phyloP scores from a whole-genome alignment of 2,329 filamentous ascomycete species.

The Scleromitrula shiraiana region DNA sequence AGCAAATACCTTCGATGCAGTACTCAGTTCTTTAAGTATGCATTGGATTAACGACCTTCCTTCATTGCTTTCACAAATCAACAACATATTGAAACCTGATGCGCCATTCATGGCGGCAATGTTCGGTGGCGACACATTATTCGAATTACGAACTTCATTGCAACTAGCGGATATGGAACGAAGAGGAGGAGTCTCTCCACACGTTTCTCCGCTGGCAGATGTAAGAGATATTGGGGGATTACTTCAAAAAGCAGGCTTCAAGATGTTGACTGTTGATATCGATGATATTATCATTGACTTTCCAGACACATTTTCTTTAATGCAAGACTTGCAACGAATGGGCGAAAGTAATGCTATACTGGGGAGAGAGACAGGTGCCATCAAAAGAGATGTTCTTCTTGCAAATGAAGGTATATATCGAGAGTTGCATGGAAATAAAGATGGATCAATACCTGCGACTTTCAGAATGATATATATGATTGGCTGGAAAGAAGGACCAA shows the following conservation, averaged over 20 bases:
- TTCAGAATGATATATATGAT: slow-evolving; percentile 98
- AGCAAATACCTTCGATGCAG: slow-evolving; percentile 74
- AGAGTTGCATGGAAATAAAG: slow-evolving; percentile 75
- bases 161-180: slow-evolving; percentile 89
- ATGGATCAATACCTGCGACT: slow-evolving; percentile 74
- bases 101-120: slow-evolving; percentile 90
- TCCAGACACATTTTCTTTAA: slow-evolving; percentile 79
- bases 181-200: slow-evolving; percentile 82
- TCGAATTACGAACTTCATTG: slow-evolving; percentile 84
- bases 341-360: slow-evolving; percentile 87
- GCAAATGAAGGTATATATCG: slow-evolving; percentile 85
- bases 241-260: slow-evolving; percentile 81
- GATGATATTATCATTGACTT: slow-evolving; percentile 97
- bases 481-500: slow-evolving; percentile 82
- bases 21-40: slow-evolving; percentile 79
- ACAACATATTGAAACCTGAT: slow-evolving; percentile 81
- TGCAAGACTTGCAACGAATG: slow-evolving; percentile 94
- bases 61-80: slow-evolving; percentile 74
- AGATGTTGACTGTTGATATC: slow-evolving; percentile 91
- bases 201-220: slow-evolving; percentile 86
- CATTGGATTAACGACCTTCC: slow-evolving; percentile 99
- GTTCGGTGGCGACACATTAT: slow-evolving; percentile 91
- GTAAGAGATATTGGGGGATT: slow-evolving; percentile 86
- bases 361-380: slow-evolving; percentile 70
- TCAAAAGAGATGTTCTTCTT: slow-evolving; percentile 75